Percentiles rank a stretch among this genome's conserved stretches.
These are phyloP conservation scores for Staphylotrichum longicolle DNA, from an alignment of 495 filamentous ascomycete genomes.

Conservation along the genomic window DNA sequence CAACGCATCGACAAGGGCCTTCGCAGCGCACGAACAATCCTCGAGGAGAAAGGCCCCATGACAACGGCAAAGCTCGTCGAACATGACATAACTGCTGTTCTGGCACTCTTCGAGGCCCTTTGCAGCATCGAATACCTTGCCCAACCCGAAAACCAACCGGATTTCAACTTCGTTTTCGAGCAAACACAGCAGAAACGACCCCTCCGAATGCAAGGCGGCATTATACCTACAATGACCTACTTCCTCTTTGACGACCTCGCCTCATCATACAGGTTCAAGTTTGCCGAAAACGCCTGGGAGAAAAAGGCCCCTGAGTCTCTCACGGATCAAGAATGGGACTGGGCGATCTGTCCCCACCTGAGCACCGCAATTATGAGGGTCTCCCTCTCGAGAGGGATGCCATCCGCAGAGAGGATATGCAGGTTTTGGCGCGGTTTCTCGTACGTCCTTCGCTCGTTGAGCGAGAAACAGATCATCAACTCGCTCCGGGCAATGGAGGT, in stretches of 20 bases:
- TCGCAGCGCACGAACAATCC: conserved; percentile 37
- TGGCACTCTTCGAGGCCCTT: conserved; percentile 54
- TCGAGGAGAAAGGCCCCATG: conserved; percentile 39
- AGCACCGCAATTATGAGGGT: conserved; percentile 37
- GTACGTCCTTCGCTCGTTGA: conserved; percentile 65
- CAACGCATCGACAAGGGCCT: conserved; percentile 39
- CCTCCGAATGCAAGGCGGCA: conserved; percentile 63
- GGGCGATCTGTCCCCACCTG: conserved; percentile 71
- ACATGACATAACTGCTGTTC: conserved; percentile 38
- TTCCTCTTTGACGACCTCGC: conserved; percentile 69
- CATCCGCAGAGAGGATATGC: conserved; percentile 42
- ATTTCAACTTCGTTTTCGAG: conserved; percentile 76
- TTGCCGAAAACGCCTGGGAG: conserved; percentile 67
- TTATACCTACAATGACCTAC: conserved; percentile 71
- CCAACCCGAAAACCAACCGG: conserved; percentile 36
- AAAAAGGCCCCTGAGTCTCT: conserved; percentile 54
- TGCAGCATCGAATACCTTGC: conserved; percentile 50
- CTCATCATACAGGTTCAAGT: conserved; percentile 51
- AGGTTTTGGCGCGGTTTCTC: conserved; percentile 74
- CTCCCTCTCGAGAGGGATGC: conserved; percentile 21
- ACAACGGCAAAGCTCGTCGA: conserved; percentile 30
- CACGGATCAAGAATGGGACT: conserved; percentile 70
- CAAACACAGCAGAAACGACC: conserved; percentile 69
- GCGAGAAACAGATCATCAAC: conserved; percentile 72
- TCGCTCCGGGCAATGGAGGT: conserved; percentile 74